A percentile compares a stretch with the other conserved stretches of the same genome.
Evolutionary conservation across 495 filamentous ascomycete species (phyloP).

Genomic region (Penicillium subrubescens): DNA sequence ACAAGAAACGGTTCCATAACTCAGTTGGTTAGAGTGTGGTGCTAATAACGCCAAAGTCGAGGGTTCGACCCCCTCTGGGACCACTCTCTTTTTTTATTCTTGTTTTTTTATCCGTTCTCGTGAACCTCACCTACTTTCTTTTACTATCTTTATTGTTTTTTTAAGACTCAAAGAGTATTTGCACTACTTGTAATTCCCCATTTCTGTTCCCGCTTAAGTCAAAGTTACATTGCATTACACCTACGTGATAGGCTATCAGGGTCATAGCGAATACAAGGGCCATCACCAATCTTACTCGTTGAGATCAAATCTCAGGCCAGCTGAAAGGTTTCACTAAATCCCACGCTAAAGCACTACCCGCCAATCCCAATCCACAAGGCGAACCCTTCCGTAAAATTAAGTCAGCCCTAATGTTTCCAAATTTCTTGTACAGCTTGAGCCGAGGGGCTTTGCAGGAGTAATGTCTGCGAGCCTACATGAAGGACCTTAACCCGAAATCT

Average conservation of each 20-base stretch:
- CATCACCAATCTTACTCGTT: not conserved
- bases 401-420: not conserved
- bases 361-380: not conserved
- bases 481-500: not conserved
- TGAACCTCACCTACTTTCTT: not conserved
- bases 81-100: not conserved
- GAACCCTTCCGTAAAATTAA: not conserved
- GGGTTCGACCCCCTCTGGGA: constrained; percentile 21
- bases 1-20: constrained; percentile 21
- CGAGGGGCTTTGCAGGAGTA: not conserved
- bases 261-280: no score
- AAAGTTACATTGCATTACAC: no score
- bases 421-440: not conserved
- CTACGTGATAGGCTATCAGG: no score
- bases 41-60: constrained; percentile 30
- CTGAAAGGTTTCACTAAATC: not conserved
- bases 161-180: not conserved
- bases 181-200: no score
- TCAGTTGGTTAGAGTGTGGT: constrained; percentile 31
- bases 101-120: not conserved
- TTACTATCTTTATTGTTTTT: not conserved
- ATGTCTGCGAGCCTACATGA: not conserved
- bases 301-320: not conserved
- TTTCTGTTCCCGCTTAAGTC: no score
- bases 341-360: not conserved